Conservation (phyloP, 1,284 basidiomycete species). For the Agroathelia rolfsii region DNA sequence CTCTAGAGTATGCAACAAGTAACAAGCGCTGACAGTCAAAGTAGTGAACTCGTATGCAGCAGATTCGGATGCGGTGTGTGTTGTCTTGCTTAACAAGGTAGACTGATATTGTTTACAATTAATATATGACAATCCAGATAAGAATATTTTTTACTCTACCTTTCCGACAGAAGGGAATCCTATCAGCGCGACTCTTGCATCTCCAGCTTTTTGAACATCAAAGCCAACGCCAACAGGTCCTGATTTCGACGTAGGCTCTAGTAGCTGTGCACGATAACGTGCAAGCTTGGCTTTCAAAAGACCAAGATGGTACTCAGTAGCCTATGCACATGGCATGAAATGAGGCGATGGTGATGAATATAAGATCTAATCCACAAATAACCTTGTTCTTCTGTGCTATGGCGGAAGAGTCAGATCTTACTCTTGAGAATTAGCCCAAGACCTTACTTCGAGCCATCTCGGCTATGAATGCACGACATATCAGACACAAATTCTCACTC, state of each 20-base stretch:
- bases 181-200: constrained; percentile 88
- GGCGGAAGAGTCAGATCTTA: constrained; percentile 10
- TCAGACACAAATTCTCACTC: constrained; percentile 6
- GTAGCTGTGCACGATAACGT: constrained; percentile 81
- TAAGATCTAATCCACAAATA: constrained; percentile 2
- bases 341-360: constrained; percentile 2
- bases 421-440: constrained; percentile 6
- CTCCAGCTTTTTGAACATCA: constrained; percentile 90
- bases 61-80: constrained; percentile 80
- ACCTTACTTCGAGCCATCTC: constrained; percentile 87
- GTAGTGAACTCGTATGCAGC: constrained; percentile 97
- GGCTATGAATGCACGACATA: constrained; percentile 40
- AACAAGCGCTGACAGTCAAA: constrained; percentile 50
- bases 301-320: constrained; percentile 86
- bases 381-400: constrained; percentile 90
- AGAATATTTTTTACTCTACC: constrained; percentile 24
- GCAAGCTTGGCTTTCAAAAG: constrained; percentile 87
- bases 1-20: constrained; percentile 4
- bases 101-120: constrained; percentile 41
- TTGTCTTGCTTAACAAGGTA: constrained; percentile 86
- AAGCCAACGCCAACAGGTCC: constrained; percentile 81
- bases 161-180: constrained; percentile 94
- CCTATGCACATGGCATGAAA: constrained; percentile 34
- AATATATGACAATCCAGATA: constrained; percentile 9
- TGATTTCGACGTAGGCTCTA: constrained; percentile 79